Evolutionary conservation across 2,329 filamentous ascomycete species (phyloP).

Genomic region (Aplosporella prunicola): DNA sequence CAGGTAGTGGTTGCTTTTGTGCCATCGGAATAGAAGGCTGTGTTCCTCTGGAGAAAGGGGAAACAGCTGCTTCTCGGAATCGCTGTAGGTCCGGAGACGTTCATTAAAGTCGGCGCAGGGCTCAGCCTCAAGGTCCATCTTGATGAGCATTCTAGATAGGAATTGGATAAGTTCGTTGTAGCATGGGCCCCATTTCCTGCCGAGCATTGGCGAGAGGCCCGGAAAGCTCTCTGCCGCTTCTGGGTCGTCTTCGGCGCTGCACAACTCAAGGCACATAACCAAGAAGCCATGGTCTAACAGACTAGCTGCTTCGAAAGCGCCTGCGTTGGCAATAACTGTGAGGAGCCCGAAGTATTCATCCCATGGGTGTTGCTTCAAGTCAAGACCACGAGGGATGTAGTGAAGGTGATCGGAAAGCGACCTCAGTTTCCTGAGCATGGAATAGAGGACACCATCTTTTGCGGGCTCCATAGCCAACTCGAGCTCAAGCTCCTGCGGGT

Average conservation of each 20-base stretch:
- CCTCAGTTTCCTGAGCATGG: not conserved
- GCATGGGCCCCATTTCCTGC: conserved; percentile 15
- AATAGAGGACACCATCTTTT: conserved; percentile 1
- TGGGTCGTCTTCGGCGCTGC: not conserved
- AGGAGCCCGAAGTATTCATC: conserved; percentile 9
- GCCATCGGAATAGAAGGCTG: conserved; percentile 18
- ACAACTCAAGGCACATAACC: conserved; percentile 3
- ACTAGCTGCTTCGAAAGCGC: conserved; percentile 1
- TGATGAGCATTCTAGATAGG: not conserved
- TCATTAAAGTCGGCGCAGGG: conserved; percentile 11
- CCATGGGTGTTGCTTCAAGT: conserved; percentile 3
- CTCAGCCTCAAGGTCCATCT: conserved; percentile 19
- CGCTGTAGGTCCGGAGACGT: conserved; percentile 16
- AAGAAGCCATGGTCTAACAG: conserved; percentile 8
- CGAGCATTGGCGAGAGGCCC: conserved; percentile 15
- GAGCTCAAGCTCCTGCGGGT: not conserved
- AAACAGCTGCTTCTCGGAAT: conserved; percentile 19
- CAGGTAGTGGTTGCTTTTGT: conserved; percentile 21
- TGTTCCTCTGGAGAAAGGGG: conserved; percentile 20
- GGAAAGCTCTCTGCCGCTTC: conserved; percentile 2
- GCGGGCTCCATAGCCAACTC: conserved; percentile 1
- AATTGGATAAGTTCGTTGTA: not conserved
- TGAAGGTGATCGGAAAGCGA: not conserved
- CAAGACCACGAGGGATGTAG: conserved; percentile 1
- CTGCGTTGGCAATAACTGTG: not conserved